These are phyloP conservation scores for Suillus decipiens DNA, from an alignment of 768 basidiomycete species.

Conservation along the genomic window DNA sequence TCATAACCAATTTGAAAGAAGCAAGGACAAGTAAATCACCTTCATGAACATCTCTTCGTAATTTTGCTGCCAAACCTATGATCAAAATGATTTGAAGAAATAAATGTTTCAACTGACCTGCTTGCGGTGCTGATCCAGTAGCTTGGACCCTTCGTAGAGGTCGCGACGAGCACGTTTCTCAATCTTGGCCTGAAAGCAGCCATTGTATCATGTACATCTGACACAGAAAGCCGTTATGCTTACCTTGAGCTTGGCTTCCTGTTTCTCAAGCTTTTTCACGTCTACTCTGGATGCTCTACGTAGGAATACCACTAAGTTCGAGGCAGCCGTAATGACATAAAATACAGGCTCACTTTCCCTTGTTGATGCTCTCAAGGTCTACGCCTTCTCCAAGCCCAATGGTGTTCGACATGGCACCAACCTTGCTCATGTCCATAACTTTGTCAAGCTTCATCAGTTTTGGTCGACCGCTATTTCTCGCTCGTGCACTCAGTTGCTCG, in stretches of 20 bases:
- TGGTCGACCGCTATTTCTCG: constrained; percentile 60
- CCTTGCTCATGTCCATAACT: constrained; percentile 86
- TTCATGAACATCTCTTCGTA: constrained; percentile 99
- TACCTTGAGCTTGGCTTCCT: constrained; percentile 93
- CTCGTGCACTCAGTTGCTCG: constrained; percentile 60
- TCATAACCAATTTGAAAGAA: background rate
- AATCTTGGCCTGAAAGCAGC: constrained; percentile 75
- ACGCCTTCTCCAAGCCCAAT: constrained; percentile 81
- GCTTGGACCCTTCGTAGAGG: constrained; percentile 94
- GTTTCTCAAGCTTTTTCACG: constrained; percentile 94
- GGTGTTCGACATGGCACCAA: constrained; percentile 72
- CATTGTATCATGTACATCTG: constrained; percentile 1
- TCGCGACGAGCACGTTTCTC: constrained; percentile 91
- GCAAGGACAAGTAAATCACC: constrained; percentile 38
- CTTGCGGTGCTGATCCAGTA: constrained; percentile 89
- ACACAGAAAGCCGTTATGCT: constrained; percentile 3
- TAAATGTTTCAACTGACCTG: constrained; percentile 50
- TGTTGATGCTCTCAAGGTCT: constrained; percentile 89
- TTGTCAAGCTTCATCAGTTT: constrained; percentile 79
- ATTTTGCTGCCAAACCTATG: constrained; percentile 62
- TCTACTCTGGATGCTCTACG: constrained; percentile 86
- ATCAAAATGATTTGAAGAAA: background rate
- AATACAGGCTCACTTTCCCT: constrained; percentile 73
- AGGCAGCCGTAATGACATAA: constrained; percentile 7
- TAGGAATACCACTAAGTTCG: constrained; percentile 14